phyloP scores from a whole-genome alignment of 2,329 filamentous ascomycete species.

The Cladosporium sp. region DNA sequence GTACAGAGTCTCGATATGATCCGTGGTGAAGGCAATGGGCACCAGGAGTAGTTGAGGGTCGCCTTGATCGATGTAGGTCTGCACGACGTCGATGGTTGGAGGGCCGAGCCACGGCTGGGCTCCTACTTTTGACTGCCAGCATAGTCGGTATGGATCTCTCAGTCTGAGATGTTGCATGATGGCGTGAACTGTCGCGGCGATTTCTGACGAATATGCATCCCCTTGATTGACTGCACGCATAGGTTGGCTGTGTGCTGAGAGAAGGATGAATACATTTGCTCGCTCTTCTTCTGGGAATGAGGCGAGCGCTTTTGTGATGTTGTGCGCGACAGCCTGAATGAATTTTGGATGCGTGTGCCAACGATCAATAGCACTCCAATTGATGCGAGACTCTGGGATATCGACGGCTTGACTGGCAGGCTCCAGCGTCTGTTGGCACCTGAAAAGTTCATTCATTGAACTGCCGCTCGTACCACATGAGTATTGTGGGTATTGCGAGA shows the following conservation, averaged over 20 bases:
- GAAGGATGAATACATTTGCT: constrained; percentile 73
- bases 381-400: constrained; percentile 45
- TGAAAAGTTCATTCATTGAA: constrained; percentile 91
- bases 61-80: constrained; percentile 78
- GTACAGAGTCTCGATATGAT: constrained; percentile 86
- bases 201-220: constrained; percentile 87
- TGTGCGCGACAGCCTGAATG: constrained; percentile 77
- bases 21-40: constrained; percentile 57
- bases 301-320: constrained; percentile 74
- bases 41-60: constrained; percentile 82
- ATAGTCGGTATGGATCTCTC: constrained; percentile 83
- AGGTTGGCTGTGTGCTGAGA: constrained; percentile 87
- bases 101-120: constrained; percentile 88
- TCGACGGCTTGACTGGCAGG: too few relatives aligned
- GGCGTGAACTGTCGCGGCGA: constrained; percentile 85
- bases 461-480: constrained; percentile 93
- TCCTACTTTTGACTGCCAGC: constrained; percentile 94
- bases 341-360: constrained; percentile 86
- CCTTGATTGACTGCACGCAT: constrained; percentile 93
- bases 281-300: constrained; percentile 40
- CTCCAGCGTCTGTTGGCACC: constrained; percentile 80
- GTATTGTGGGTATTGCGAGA: constrained; percentile 95
- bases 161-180: constrained; percentile 84
- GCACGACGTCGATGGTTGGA: constrained; percentile 78
- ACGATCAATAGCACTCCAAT: constrained; percentile 92